Evolutionary conservation across 148 eudicot genomes (phyloP).

Genomic region (Selenicereus undatus): DNA sequence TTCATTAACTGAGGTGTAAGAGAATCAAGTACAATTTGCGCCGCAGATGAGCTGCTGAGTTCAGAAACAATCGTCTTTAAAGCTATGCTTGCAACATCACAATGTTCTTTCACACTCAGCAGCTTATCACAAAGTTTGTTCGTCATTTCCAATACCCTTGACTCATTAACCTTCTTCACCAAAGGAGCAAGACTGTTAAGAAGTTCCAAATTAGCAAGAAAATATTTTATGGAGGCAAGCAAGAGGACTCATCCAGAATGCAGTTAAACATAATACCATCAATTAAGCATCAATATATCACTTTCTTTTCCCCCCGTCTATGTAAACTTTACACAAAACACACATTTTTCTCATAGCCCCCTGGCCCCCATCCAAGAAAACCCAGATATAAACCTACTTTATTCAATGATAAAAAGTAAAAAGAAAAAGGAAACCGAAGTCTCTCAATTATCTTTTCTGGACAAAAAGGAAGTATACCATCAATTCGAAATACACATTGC

Average conservation of each 20-base stretch:
- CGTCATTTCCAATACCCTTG: constrained; percentile 81
- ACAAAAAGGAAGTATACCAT: not conserved
- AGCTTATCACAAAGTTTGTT: constrained; percentile 77
- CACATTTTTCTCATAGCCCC: not conserved
- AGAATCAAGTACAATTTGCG: constrained; percentile 67
- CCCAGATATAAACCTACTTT: not conserved
- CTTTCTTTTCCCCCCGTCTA: not conserved
- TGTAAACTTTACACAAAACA: not conserved
- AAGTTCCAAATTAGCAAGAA: constrained; percentile 12
- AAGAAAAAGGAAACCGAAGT: not conserved
- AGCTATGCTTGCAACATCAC: constrained; percentile 97
- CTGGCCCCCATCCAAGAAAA: not conserved
- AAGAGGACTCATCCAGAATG: not conserved
- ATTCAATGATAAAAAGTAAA: too few relatives aligned
- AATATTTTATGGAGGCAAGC: not conserved
- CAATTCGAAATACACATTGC: not conserved
- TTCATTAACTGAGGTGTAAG: constrained; percentile 69
- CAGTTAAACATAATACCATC: not conserved
- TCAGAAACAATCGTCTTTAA: constrained; percentile 93
- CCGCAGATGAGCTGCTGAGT: constrained; percentile 59
- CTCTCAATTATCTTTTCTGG: not conserved
- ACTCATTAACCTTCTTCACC: constrained; percentile 85
- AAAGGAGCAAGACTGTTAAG: constrained; percentile 82
- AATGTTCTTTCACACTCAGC: constrained; percentile 84
- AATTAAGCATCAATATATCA: not conserved